Conservation (phyloP, 805 yeast species). For the Candida taoyuanica region DNA sequence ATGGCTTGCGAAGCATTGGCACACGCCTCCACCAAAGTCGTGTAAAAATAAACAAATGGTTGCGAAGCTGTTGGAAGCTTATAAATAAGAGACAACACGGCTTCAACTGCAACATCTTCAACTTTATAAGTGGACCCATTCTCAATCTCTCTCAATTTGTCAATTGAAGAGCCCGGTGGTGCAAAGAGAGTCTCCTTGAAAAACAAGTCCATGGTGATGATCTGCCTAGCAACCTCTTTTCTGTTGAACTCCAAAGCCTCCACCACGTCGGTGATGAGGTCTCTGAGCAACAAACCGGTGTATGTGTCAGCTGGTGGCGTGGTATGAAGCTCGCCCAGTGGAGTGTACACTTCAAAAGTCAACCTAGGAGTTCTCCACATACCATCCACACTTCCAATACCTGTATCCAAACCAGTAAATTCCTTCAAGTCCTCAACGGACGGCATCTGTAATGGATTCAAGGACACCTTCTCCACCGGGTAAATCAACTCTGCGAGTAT, state of each 20-base stretch:
- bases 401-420: slow-evolving; percentile 30
- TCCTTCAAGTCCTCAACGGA: slow-evolving; percentile 31
- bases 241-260: slow-evolving; percentile 85
- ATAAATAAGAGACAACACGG: slow-evolving; percentile 72
- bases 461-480: slow-evolving; percentile 17
- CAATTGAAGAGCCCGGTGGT: slow-evolving; percentile 72
- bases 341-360: slow-evolving; percentile 55
- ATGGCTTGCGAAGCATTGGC: slow-evolving; percentile 73
- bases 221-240: slow-evolving; percentile 78
- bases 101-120: slow-evolving; percentile 85
- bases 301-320: slow-evolving; percentile 50
- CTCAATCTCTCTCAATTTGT: slow-evolving; percentile 47
- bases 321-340: slow-evolving; percentile 56
- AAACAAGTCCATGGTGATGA: slow-evolving; percentile 66
- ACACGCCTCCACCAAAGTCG: slow-evolving; percentile 84
- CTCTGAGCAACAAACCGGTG: slow-evolving; percentile 64
- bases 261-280: slow-evolving; percentile 68
- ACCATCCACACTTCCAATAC: slow-evolving; percentile 52
- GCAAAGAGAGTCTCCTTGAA: slow-evolving; percentile 65
- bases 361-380: slow-evolving; percentile 65
- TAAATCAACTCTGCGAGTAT: slow-evolving; percentile 15
- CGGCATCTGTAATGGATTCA: slow-evolving; percentile 31
- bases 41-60: slow-evolving; percentile 73
- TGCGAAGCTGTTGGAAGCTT: slow-evolving; percentile 65
- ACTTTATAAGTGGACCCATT: slow-evolving; percentile 74